phyloP scores from a whole-genome alignment of 2,329 filamentous ascomycete genomes.

The Chaetothyriales sp. region DNA sequence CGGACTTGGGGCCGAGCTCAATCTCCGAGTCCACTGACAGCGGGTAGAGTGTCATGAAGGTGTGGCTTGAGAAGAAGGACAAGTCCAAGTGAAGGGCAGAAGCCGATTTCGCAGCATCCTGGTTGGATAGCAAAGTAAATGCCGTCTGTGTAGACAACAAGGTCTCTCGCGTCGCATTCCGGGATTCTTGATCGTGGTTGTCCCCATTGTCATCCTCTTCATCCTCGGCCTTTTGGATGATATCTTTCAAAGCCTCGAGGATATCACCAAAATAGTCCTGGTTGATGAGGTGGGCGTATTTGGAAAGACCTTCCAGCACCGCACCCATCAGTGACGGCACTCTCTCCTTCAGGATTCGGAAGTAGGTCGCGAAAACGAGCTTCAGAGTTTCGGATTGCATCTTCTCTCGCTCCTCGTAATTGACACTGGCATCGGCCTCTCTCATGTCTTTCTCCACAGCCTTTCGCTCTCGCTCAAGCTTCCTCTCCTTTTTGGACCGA shows the following conservation, averaged over 20 bases:
- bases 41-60: constrained; percentile 71
- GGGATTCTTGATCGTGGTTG: constrained; percentile 32
- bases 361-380: constrained; percentile 88
- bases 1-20: constrained; percentile 61
- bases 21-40: constrained; percentile 72
- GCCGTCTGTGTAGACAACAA: constrained; percentile 92
- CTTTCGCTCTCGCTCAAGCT: constrained; percentile 72
- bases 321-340: constrained; percentile 84
- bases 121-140: constrained; percentile 86
- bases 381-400: constrained; percentile 95
- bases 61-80: constrained; percentile 85
- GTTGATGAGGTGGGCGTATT: constrained; percentile 93
- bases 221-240: constrained; percentile 59
- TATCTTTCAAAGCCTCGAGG: constrained; percentile 81
- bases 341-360: constrained; percentile 77
- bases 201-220: constrained; percentile 32
- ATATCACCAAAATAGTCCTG: constrained; percentile 97
- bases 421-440: constrained; percentile 77
- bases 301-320: constrained; percentile 81
- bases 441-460: constrained; percentile 83
- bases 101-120: constrained; percentile 77
- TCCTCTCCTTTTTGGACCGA: constrained; percentile 74
- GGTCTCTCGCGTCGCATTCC: constrained; percentile 70
- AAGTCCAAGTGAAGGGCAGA: constrained; percentile 74
- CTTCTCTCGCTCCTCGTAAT: constrained; percentile 78